A percentile compares a stretch with the other conserved stretches of the same genome.
Conservation (phyloP, 2,329 filamentous ascomycete species). For the Aspergillus sp. region DNA sequence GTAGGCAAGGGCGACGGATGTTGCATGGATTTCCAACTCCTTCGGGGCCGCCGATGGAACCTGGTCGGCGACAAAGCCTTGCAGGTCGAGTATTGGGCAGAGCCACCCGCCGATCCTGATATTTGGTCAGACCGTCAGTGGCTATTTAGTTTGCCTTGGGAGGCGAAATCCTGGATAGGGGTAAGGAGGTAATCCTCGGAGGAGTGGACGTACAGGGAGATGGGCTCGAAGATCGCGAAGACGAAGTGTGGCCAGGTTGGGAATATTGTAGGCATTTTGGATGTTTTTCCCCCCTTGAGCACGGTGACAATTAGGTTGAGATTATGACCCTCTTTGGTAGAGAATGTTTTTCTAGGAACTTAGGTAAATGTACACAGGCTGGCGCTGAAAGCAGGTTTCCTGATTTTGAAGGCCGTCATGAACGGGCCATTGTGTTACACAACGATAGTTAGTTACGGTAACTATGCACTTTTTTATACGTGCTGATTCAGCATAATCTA, state of each 20-base stretch:
- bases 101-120: conserved; percentile 60
- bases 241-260: conserved; percentile 64
- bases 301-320: not conserved
- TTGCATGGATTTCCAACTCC: conserved; percentile 29
- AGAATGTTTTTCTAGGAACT: not conserved
- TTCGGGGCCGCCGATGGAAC: conserved; percentile 42
- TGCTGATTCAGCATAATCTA: conserved; percentile 7
- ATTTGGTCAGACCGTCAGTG: conserved; percentile 5
- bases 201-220: conserved; percentile 57
- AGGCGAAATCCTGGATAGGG: not conserved
- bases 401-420: not conserved
- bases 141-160: not conserved
- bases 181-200: not conserved
- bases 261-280: conserved; percentile 48
- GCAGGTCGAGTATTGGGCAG: conserved; percentile 55
- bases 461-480: not conserved
- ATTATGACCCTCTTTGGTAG: not conserved
- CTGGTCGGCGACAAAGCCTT: conserved; percentile 66
- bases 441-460: not conserved
- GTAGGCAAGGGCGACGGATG: conserved; percentile 58
- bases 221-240: conserved; percentile 68
- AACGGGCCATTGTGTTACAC: not conserved
- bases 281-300: not conserved
- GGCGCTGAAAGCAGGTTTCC: not conserved
- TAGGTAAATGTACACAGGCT: not conserved